These are phyloP conservation scores for Gaeumannomyces sp. DNA, from an alignment of 2,329 filamentous ascomycete genomes.

Conservation along the genomic window DNA sequence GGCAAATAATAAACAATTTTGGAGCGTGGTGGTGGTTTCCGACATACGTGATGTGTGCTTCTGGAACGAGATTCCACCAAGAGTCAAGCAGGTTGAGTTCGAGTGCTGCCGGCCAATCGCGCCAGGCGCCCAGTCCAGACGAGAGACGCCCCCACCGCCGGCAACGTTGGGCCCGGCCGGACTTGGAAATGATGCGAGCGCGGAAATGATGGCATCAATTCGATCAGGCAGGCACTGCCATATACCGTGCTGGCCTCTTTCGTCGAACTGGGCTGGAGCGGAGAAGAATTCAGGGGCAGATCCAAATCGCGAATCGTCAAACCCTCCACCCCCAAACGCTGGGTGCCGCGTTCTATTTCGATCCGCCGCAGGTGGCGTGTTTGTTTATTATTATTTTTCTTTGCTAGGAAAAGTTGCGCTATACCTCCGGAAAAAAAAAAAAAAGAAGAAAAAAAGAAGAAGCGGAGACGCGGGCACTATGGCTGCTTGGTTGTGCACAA, in stretches of 20 bases:
- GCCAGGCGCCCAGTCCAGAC: not conserved
- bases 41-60: not conserved
- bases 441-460: not conserved
- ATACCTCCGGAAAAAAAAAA: too few species aligned
- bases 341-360: not conserved
- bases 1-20: not conserved
- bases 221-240: not conserved
- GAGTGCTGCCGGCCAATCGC: not conserved
- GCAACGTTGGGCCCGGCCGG: too few species aligned
- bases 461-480: not conserved
- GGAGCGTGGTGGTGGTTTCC: not conserved
- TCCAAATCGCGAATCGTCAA: not conserved
- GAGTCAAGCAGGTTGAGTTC: not conserved
- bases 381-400: not conserved
- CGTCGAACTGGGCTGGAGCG: not conserved
- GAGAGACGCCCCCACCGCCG: too few species aligned
- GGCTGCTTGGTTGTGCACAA: not conserved
- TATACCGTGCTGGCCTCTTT: not conserved
- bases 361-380: not conserved
- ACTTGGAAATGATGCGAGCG: not conserved
- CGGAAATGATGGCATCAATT: not conserved
- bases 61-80: not conserved
- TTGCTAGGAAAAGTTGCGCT: not conserved
- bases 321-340: not conserved
- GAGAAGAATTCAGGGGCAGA: not conserved